These are phyloP conservation scores for Nemania sp. DNA, from an alignment of 2,329 filamentous ascomycete species.

Conservation along the genomic window DNA sequence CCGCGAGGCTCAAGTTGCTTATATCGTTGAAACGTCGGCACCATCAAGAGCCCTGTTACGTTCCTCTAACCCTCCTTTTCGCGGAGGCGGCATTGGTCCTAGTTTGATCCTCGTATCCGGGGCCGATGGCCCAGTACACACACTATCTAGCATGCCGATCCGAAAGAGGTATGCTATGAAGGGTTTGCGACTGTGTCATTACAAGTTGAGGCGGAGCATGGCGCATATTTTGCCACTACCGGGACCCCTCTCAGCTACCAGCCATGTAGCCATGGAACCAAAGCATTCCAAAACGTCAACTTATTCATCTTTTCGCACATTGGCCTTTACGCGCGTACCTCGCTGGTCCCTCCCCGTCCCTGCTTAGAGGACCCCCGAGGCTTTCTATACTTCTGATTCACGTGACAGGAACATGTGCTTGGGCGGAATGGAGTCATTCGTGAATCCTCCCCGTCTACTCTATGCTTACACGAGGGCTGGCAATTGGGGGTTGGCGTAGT, in stretches of 20 bases:
- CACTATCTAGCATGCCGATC: conserved; percentile 3
- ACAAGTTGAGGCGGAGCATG: neutral
- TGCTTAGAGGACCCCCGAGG: neutral
- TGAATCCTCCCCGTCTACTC: neutral
- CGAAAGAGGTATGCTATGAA: neutral
- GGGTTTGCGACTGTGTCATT: neutral
- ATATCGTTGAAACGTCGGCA: conserved; percentile 9
- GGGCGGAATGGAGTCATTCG: neutral
- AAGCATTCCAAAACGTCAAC: neutral
- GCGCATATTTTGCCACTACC: neutral
- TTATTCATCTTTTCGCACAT: neutral
- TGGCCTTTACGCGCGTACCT: neutral
- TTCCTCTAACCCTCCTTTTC: neutral
- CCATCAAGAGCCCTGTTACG: conserved; percentile 20
- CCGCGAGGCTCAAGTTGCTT: conserved; percentile 5
- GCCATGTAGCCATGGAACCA: neutral
- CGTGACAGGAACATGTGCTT: neutral
- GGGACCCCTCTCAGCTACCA: neutral
- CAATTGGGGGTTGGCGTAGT: neutral
- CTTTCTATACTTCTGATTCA: neutral
- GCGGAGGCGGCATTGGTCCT: conserved; percentile 6
- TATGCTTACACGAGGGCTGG: neutral
- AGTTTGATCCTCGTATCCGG: conserved; percentile 1
- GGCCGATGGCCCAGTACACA: conserved; percentile 3
- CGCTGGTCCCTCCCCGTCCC: neutral